Evolutionary conservation across 2,329 filamentous ascomycete species (phyloP).

Genomic region (Davidsoniella neocaledoniae): DNA sequence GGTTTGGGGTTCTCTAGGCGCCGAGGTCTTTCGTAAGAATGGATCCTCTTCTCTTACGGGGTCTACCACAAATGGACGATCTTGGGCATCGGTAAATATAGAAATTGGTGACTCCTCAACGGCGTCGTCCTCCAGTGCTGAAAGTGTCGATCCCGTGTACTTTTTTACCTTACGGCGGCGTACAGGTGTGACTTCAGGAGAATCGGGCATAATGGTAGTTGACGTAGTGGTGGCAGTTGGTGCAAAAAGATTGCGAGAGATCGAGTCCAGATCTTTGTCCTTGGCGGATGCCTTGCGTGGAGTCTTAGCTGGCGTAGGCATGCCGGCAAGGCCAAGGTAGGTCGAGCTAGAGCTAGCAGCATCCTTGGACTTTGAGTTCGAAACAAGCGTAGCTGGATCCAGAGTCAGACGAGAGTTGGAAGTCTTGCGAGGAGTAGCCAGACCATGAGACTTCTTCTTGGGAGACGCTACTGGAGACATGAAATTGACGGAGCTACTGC

Average conservation of each 20-base stretch:
- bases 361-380: slow-evolving; percentile 19
- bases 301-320: slow-evolving; percentile 67
- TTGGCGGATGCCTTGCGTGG: slow-evolving; percentile 44
- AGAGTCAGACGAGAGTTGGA: slow-evolving; percentile 21
- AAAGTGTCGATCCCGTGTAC: slow-evolving; percentile 35
- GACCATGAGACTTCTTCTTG: slow-evolving; percentile 18
- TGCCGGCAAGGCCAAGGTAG: slow-evolving; percentile 31
- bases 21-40: slow-evolving; percentile 37
- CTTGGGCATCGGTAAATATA: slow-evolving; percentile 67
- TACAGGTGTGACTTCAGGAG: slow-evolving; percentile 41
- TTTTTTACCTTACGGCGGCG: slow-evolving; percentile 42
- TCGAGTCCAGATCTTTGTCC: slow-evolving; percentile 33
- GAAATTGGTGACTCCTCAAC: slow-evolving; percentile 41
- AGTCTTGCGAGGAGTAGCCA: slow-evolving; percentile 22
- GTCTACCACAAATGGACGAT: slow-evolving; percentile 55
- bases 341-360: slow-evolving; percentile 19
- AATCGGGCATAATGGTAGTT: slow-evolving; percentile 21
- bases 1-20: slow-evolving; percentile 15
- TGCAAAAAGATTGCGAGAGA: slow-evolving; percentile 48
- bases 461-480: slow-evolving; percentile 17
- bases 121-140: slow-evolving; percentile 33
- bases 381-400: slow-evolving; percentile 27
- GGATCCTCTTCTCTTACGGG: slow-evolving; percentile 47
- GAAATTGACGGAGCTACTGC: slow-evolving; percentile 12
- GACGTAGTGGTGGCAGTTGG: background rate